A percentile compares a stretch with the other conserved stretches of the same genome.
phyloP scores from a whole-genome alignment of 225 moss, liverwort and hornwort genomes.

The Bryum argenteum region DNA sequence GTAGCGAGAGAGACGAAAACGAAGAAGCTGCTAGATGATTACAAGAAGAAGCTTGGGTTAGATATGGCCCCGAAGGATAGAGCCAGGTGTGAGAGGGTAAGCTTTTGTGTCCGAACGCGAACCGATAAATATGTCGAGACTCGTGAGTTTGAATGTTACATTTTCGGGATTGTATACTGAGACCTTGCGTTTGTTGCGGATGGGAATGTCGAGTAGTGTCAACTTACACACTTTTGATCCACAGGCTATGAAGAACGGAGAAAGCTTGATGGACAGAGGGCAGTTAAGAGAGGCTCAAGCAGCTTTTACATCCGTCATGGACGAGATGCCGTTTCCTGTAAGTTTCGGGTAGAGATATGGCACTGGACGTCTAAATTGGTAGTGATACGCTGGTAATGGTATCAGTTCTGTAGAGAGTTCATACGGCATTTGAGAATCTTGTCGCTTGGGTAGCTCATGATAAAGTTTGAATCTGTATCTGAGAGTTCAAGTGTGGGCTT shows the following conservation, averaged over 20 bases:
- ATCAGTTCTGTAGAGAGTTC: slow-evolving; percentile 2
- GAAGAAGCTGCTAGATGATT: slow-evolving; percentile 73
- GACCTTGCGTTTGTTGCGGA: slow-evolving; percentile 13
- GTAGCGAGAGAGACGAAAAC: slow-evolving; percentile 71
- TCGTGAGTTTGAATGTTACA: neutral
- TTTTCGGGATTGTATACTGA: slow-evolving; percentile 18
- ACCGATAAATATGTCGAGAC: too few species aligned
- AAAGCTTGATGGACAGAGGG: slow-evolving; percentile 81
- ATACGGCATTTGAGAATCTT: slow-evolving; percentile 1
- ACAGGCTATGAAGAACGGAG: slow-evolving; percentile 68
- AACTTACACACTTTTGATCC: slow-evolving; percentile 9
- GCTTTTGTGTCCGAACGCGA: neutral
- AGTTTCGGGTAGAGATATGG: slow-evolving; percentile 4
- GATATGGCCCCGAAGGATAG: slow-evolving; percentile 68
- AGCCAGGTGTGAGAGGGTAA: slow-evolving; percentile 75
- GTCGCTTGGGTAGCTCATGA: neutral
- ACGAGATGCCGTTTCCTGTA: slow-evolving; percentile 76
- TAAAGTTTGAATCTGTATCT: neutral
- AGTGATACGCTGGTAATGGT: slow-evolving; percentile 11
- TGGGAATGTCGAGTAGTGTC: neutral
- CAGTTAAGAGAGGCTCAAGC: slow-evolving; percentile 65
- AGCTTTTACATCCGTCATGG: slow-evolving; percentile 59
- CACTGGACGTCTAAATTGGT: slow-evolving; percentile 9
- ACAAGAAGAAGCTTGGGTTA: slow-evolving; percentile 80
- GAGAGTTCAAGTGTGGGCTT: neutral